Base-by-base conservation (phyloP, 371 early-diverging fungal genomes). In the Blakeslea trispora region DNA sequence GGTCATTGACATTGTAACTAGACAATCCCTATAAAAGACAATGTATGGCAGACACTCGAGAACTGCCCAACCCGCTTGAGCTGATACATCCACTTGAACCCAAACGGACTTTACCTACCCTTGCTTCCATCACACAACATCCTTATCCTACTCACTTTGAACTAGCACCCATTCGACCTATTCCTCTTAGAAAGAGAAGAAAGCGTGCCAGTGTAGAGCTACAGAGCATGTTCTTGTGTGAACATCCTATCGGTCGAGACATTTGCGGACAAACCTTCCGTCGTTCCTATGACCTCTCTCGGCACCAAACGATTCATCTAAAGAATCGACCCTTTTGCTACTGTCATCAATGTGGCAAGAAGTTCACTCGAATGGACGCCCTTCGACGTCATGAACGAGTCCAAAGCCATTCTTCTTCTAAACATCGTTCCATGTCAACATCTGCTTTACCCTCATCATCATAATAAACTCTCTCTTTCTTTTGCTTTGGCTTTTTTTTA, bases 331-430 rank as follows among this genome's bases (percentile, higher is more conserved):
- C 74, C 0, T 72, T 74, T 47, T 77, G 69, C 43, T 68, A 68
- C 34, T 77, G 78, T 34, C 52, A 67, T 22, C 63, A 66, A 47
- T 77, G 78, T 55, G 72, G 74, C 40, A 77, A 74, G 57, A 70
- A 64, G 39, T 77, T 77, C 50, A 77, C 78, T 34, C 50, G 78
- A 7, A 74, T 72, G 69, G 78, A 77, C 67, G 78, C 78, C 2
- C 39, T 77, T n/a, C 64, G 78, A 39, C 64, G 78, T 23, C 78
- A 77, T 60, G 78, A 77, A 57, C 54, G 75, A 24, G 72, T 74
- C 6, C 78, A 77, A 45, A 69, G 72, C 2, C 78, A 77, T 50
- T 35, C 45, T 40, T 55, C 56, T 9, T 8, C 64, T 43, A 43
- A 56, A 21, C 48, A 53, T 31, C 47, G 52, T 6, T 52, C 59